Percentiles rank a stretch among this genome's conserved stretches.
Evolutionary conservation across 148 eudicot genomes (phyloP).

Genomic region (Simmondsia chinensis): DNA sequence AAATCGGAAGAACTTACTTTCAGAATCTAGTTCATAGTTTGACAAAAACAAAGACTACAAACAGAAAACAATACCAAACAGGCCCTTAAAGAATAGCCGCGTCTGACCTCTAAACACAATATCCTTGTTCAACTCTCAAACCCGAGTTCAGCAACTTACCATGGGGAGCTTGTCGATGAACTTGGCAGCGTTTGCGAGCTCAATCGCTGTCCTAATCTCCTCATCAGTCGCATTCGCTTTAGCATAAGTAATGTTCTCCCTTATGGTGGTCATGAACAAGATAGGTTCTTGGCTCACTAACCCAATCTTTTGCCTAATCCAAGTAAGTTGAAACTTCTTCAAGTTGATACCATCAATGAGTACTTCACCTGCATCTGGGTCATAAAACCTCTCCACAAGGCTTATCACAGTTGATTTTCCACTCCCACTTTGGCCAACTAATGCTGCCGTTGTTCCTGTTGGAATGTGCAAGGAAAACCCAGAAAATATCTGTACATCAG

Average conservation of each 20-base stretch:
- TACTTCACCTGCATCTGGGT: slow-evolving; percentile 65
- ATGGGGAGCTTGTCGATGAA: slow-evolving; percentile 70
- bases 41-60: too few relatives aligned
- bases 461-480: slow-evolving; percentile 53
- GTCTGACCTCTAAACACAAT: too few relatives aligned
- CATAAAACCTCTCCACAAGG: slow-evolving; percentile 76
- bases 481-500: slow-evolving; percentile 59
- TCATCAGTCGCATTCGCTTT: slow-evolving; percentile 49
- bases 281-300: slow-evolving; percentile 85
- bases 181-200: slow-evolving; percentile 75
- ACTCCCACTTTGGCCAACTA: slow-evolving; percentile 93
- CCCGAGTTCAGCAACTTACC: too few relatives aligned
- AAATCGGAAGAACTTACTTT: too few relatives aligned
- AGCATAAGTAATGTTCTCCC: slow-evolving; percentile 64
- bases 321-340: slow-evolving; percentile 41
- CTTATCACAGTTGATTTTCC: slow-evolving; percentile 82
- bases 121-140: too few relatives aligned
- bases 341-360: slow-evolving; percentile 61
- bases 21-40: too few relatives aligned
- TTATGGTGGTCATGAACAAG: slow-evolving; percentile 46
- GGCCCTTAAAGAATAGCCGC: too few relatives aligned
- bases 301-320: slow-evolving; percentile 73
- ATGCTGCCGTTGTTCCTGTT: slow-evolving; percentile 54
- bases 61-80: too few relatives aligned
- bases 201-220: slow-evolving; percentile 58